These are phyloP conservation scores for Planoprotostelium fungivorum DNA, from an alignment of 78 protist species.

Conservation along the genomic window DNA sequence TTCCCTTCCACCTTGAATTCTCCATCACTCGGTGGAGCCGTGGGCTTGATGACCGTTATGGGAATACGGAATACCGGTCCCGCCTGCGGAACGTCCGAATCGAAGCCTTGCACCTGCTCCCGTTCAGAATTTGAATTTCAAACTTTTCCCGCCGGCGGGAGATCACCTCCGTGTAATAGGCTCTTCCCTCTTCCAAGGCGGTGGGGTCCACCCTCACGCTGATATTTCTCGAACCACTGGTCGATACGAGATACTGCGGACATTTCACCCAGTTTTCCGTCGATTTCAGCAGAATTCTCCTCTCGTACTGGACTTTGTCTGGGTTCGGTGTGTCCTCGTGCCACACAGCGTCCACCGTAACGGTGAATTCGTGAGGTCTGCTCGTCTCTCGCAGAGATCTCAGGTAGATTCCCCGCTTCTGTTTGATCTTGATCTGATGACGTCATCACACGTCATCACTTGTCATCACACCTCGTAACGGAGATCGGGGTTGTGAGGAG, in stretches of 20 bases:
- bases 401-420: no score
- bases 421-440: no score
- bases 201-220: neutral
- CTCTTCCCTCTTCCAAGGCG: neutral
- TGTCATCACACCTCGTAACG: neutral
- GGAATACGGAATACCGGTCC: conserved; percentile 7
- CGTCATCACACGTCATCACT: neutral
- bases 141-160: no score
- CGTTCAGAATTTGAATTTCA: neutral
- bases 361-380: neutral
- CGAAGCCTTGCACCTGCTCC: conserved; percentile 4
- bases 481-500: neutral
- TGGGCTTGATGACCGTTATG: conserved; percentile 3
- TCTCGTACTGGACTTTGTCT: conserved; percentile 6
- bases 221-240: neutral
- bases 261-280: conserved; percentile 3
- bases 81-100: neutral
- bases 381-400: neutral
- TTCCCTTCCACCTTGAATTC: neutral
- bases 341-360: neutral
- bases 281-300: neutral
- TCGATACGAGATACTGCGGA: neutral
- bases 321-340: neutral
- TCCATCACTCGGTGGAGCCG: neutral
- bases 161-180: neutral